Base-by-base conservation (phyloP, 768 basidiomycete species). In the Tephrocybe sp. region DNA sequence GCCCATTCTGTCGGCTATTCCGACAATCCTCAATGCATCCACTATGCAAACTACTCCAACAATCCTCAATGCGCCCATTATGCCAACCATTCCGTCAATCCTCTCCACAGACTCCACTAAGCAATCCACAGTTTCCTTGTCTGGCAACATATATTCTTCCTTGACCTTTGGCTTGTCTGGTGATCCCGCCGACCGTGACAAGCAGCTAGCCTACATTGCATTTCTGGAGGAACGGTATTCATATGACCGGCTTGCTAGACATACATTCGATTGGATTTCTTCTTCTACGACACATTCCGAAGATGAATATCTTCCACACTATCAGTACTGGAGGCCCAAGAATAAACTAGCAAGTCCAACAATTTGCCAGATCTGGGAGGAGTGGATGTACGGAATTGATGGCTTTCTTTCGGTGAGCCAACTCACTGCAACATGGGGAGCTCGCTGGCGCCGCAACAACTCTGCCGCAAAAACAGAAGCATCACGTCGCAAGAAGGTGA, bases 281-380 rank as follows among this genome's bases (percentile, higher is more conserved):
- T 44, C 55, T 11, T 22, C 48, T 9, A 44, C 62, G 23, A 53
- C 54, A 40, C 47, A 36, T 4, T 31, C 36, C 15, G 43, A 49
- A 5, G 54, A 58, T 23, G 58, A 65, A 16, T 67, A 57, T 55
- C 58, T 68, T 3, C 66, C 67, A 1, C 22, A 49, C 24, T 69
- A 68, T 29, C 15, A 29, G 3, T 62, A 57, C 27, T 54, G 48
- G 47, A 38, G 15, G 31, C 52, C 52, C 9, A 30, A 29, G 15
- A 24, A 30, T 22, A n/a, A n/a, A n/a, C 15, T 40, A n/a, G 39
- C 47, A 19, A 41, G 57, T 36, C 19, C 30, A n/a, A 19, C 45
- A 0, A 47, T 69, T 34, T 27, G 48, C 12, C 52, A 68, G 30
- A 52, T 67, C 21, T 71, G n/a, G n/a, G n/a, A n/a, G n/a, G n/a